Evolutionary conservation across 192 early-diverging fungal species (phyloP), one percentile per base, ranked within the genome.

Genomic region (Coemansia sp.): DNA sequence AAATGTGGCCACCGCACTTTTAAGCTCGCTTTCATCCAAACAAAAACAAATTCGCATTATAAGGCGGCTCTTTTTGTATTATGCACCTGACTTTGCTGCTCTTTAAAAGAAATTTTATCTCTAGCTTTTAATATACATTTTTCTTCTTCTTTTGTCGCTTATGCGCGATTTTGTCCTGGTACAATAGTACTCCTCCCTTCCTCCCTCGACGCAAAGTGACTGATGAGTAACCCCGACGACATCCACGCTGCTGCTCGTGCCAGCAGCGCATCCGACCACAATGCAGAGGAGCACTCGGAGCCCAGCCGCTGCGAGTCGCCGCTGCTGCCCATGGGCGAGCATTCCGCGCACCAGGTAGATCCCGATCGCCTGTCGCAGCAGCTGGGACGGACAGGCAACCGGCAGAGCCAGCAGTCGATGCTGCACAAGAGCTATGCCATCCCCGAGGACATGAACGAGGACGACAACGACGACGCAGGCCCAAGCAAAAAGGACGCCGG

Each of bases 281-380:
- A 26, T 26, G 23, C 23, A 26, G 23, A 26, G 23, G 46, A 40
- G 11, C 57, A 63, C 21, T 54, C 72, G 20, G 51, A 68, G 41
- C 65, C 65, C 16, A 68, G 72, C 56, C 50, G 73, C 41, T 77
- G 73, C 57, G 73, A 69, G 51, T 77, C 73, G 42, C 73, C 73
- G 20, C 59, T 77, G 39, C 68, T 77, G 48, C 73, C 73, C n/a
- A 77, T 77, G 73, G 73, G 73, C 42, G 66, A 76, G 52, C 33
- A 37, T 53, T 50, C 57, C n/a, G 43, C 51, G 30, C 33, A 64
- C 28, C 54, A 55, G 47, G 52, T 46, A 13, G 73, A 68, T 57
- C 55, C 63, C 15, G 67, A 66, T 33, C 63, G 73, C 19, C 59
- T 70, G 13, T 66, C 67, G 46, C 63, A 70, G 39, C 73, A 77